A percentile compares a stretch with the other conserved stretches of the same genome.
phyloP scores from a whole-genome alignment of 441 rosid genomes.

The Mallotus repandus region DNA sequence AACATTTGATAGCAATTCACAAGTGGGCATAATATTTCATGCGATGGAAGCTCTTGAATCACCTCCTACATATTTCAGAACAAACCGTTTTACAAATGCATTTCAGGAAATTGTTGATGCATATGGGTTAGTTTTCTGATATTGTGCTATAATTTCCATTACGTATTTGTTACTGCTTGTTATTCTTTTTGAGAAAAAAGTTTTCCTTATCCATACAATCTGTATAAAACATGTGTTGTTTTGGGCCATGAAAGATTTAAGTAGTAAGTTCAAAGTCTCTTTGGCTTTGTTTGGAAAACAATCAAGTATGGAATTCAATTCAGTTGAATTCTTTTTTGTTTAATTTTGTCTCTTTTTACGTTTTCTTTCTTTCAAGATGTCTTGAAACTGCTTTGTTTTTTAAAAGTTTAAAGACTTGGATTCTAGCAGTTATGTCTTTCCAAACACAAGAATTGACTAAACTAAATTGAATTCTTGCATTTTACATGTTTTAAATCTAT shows the following conservation, averaged over 20 bases:
- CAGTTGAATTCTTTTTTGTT: no score
- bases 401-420: no score
- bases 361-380: no score
- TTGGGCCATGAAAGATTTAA: background rate
- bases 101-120: constrained; percentile 98
- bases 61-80: constrained; percentile 96
- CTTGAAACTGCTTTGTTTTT: no score
- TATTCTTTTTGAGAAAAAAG: background rate
- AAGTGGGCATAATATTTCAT: constrained; percentile 92
- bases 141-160: background rate
- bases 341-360: no score
- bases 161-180: background rate
- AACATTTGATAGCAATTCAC: constrained; percentile 88
- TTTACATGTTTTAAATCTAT: no score
- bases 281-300: background rate
- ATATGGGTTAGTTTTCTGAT: constrained; percentile 74
- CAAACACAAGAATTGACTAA: no score
- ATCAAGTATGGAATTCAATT: no score
- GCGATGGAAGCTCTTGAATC: constrained; percentile 82
- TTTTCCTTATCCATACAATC: background rate
- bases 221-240: background rate
- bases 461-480: no score
- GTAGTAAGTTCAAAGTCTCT: background rate
- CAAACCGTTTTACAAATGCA: constrained; percentile 79
- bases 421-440: no score